phyloP scores from a whole-genome alignment of 129 eudicot genomes.

The Calendula officinalis region DNA sequence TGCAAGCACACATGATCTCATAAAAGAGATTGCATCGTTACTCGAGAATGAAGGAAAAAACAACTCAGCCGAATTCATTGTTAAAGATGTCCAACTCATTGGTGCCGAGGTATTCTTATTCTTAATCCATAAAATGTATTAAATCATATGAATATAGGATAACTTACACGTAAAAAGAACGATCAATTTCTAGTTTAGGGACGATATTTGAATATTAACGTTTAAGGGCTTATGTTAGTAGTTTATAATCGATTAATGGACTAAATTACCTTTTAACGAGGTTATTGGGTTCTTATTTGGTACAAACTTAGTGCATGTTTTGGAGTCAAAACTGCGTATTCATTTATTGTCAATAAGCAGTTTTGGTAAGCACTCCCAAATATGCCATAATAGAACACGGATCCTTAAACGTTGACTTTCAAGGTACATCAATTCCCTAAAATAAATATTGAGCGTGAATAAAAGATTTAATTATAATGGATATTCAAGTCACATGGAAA shows the following conservation, averaged over 20 bases:
- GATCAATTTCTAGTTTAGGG: neutral
- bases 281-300: neutral
- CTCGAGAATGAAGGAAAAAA: slow-evolving; percentile 65
- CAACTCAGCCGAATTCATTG: slow-evolving; percentile 48
- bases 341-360: too few species aligned
- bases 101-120: slow-evolving; percentile 74
- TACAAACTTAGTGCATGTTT: neutral
- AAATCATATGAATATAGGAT: neutral
- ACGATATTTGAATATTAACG: neutral
- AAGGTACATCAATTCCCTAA: neutral
- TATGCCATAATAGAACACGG: neutral
- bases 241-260: neutral
- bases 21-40: slow-evolving; percentile 50
- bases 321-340: too few species aligned
- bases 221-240: neutral
- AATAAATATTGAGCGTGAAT: slow-evolving; percentile 2
- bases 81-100: slow-evolving; percentile 81
- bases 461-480: neutral
- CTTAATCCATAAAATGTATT: neutral
- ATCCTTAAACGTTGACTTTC: neutral
- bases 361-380: too few species aligned
- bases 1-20: slow-evolving; percentile 58
- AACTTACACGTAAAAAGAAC: neutral
- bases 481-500: slow-evolving; percentile 6
- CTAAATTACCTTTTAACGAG: neutral